Conservation (phyloP, 768 basidiomycete species). For the Omphalotus guepiniiformis region DNA sequence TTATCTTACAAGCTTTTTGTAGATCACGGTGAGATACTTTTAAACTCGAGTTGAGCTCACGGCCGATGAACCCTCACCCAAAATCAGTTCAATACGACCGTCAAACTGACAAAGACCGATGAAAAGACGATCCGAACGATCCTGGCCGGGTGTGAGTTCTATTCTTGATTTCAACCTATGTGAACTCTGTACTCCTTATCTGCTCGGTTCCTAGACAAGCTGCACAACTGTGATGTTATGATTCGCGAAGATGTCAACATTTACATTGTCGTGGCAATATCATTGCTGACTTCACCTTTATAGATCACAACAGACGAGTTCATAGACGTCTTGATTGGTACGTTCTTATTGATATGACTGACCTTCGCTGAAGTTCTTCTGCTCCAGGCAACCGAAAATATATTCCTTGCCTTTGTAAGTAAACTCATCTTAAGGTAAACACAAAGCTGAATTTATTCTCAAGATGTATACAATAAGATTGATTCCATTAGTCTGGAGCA, state of each 20-base stretch:
- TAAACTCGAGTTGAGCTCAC: background rate
- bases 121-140: conserved; percentile 94
- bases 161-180: background rate
- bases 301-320: conserved; percentile 96
- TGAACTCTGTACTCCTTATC: background rate
- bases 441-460: conserved; percentile 7
- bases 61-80: background rate
- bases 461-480: conserved; percentile 96
- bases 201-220: conserved; percentile 65
- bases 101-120: conserved; percentile 91
- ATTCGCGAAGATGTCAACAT: conserved; percentile 87
- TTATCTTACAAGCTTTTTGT: background rate
- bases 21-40: conserved; percentile 65
- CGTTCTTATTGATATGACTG: conserved; percentile 1
- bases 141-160: conserved; percentile 71
- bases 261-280: conserved; percentile 7
- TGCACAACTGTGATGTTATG: conserved; percentile 97
- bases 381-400: conserved; percentile 87
- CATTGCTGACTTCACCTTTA: conserved; percentile 7
- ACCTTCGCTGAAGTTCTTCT: background rate
- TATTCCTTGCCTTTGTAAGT: conserved; percentile 84
- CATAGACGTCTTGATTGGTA: conserved; percentile 96
- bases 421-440: background rate
- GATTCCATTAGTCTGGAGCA: conserved; percentile 83
- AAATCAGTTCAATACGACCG: conserved; percentile 76